Evolutionary conservation across 73 alveolate species (phyloP), one percentile per base, ranked within the genome.

Genomic region (Symbiodinium pilosum): DNA sequence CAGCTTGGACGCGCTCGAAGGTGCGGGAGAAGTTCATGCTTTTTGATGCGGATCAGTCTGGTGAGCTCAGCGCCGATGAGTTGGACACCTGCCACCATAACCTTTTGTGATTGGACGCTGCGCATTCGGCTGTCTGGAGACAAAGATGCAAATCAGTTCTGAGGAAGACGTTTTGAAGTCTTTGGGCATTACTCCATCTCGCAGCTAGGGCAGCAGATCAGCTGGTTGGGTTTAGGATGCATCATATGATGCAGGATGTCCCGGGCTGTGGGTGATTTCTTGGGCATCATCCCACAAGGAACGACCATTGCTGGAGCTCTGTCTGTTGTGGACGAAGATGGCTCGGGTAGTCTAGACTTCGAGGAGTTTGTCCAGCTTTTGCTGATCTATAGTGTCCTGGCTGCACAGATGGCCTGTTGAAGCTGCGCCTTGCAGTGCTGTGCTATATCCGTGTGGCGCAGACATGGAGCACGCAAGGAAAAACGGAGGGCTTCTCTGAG

Each of bases 321-420:
- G 89, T 75, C 87, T 0, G 97, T 91, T 73, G 97, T 91, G 77
- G 97, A 91, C 41, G 77, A 85, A 11, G 97, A 91, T 52, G 97
- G 81, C 39, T 91, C 97, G 34, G 97, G 97, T 51, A 91, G 89
- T 21, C 81, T 91, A 88, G 97, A 91, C 88, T 91, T 43, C n/a
- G 89, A 41, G 56, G 97, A 91, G 97, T 91, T 91, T 47, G 97
- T 91, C 89, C 97, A 91, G 56, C 97, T 91, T 9, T 41, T 91
- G 44, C 56, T 91, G 97, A 91, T 91, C 97, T 91, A 91, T 77
- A 12, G 97, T 32, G 51, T 52, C 95, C 75, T 30, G 52, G 36
- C 52, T 40, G 0, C 8, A 43, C 39, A 18, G 32, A n/a, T n/a
- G n/a, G n/a, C n/a, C n/a, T 1, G n/a, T 42, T 20, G 38, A 42